Conservation (phyloP, 225 moss, liverwort and hornwort genomes). For the Sphagnum contortum region DNA sequence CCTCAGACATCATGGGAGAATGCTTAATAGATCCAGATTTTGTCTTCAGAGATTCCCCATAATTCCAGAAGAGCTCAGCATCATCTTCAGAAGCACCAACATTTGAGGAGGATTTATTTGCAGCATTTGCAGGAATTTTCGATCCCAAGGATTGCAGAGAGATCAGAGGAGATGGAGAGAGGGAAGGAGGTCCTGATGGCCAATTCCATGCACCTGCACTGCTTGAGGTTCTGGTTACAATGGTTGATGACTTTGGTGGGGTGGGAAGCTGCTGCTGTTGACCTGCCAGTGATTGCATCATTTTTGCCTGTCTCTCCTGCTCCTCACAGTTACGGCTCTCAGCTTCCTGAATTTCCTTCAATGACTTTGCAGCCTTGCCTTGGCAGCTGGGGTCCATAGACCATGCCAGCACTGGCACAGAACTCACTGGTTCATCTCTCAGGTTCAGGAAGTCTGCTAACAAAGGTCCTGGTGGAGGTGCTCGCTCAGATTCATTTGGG, state of each 20-base stretch:
- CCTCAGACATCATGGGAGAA: not conserved
- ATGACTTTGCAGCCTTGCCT: constrained; percentile 58
- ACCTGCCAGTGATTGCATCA: constrained; percentile 38
- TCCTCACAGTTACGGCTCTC: constrained; percentile 85
- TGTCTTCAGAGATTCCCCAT: constrained; percentile 73
- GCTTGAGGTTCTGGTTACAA: constrained; percentile 71
- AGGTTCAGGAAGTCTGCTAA: constrained; percentile 79
- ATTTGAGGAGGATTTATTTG: constrained; percentile 54
- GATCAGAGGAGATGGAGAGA: constrained; percentile 13
- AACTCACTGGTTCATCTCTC: constrained; percentile 42
- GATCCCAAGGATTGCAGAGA: constrained; percentile 18
- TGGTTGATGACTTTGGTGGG: constrained; percentile 58
- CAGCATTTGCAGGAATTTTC: constrained; percentile 17
- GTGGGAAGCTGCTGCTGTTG: constrained; percentile 24
- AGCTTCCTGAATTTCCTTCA: constrained; percentile 96
- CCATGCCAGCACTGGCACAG: constrained; percentile 82
- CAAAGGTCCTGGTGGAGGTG: constrained; percentile 67
- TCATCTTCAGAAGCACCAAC: constrained; percentile 78
- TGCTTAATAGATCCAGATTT: constrained; percentile 67
- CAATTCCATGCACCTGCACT: constrained; percentile 94
- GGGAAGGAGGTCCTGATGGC: constrained; percentile 45
- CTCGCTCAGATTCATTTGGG: constrained; percentile 48
- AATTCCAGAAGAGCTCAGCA: constrained; percentile 76
- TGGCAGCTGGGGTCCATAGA: constrained; percentile 63
- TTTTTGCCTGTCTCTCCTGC: constrained; percentile 69